Base-by-base conservation (phyloP, 2,329 filamentous ascomycete genomes). In the Leptographium wingfieldii region DNA sequence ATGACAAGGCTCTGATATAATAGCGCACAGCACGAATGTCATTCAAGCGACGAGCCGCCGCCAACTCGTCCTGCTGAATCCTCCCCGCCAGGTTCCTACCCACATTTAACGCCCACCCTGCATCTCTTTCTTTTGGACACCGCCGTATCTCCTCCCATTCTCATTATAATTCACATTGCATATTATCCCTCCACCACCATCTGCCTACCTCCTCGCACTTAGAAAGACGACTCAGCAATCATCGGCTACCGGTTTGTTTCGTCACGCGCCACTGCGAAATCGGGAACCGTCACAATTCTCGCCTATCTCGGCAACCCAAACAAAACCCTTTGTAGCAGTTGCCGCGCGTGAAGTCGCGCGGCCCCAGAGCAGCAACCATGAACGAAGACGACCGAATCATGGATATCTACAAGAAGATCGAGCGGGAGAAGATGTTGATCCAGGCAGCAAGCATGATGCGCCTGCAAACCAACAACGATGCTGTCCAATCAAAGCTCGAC, bases 361-460 rank as follows among this genome's bases (percentile, higher is more conserved):
- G 57, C 57, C 49, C 48, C 35, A 58, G 48, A 53, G 33, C 56
- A 51, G 72, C 73, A 74, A 76, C 71, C 72, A 85, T 85, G 80
- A 82, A 80, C 71, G 81, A 85, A 70, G 81, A 85, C 64, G 80
- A 85, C 68, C 78, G 80, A 66, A 79, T 85, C 74, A 84, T 84
- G 75, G 88, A 90, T 73, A 91, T 99, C 76, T 85, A 88, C 77
- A 88, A 86, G 78, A 97, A 99, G 87, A 97, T 99, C 74, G 90
- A 96, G 80, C 86, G 92, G 73, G 94, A 99, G 76, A 92, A 92
- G 80, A 88, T 87, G 69, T 85, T 97, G 70, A 94, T 99, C 79
- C 88, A 88, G 73, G 92, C 90, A 69, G 92, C 92, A 67, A 94
- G 90, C 75, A 84, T 88, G 68, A 96, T 99, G 92, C 88, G 91